phyloP scores from a whole-genome alignment of 495 filamentous ascomycete genomes.

The Penicillium angulare region DNA sequence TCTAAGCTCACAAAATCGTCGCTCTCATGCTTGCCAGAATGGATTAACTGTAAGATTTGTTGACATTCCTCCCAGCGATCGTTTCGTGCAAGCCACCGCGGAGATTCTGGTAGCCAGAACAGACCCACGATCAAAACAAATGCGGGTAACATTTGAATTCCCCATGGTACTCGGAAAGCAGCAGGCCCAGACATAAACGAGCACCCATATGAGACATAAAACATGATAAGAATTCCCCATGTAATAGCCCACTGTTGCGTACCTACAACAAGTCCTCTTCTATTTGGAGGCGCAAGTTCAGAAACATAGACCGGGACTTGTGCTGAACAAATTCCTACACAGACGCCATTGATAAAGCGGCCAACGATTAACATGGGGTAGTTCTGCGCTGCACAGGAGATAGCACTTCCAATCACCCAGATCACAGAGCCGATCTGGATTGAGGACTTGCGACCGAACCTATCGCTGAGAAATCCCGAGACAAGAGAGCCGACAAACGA shows the following conservation, averaged over 20 bases:
- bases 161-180: background rate
- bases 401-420: background rate
- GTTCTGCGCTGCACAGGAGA: background rate
- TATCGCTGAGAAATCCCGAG: background rate
- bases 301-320: background rate
- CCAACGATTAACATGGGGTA: background rate
- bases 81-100: background rate
- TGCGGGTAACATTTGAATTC: background rate
- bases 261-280: background rate
- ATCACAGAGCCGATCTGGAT: background rate
- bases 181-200: background rate
- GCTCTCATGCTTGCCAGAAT: background rate
- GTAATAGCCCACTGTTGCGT: background rate
- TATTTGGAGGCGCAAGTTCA: background rate
- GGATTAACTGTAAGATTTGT: too few relatives aligned
- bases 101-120: background rate
- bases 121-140: background rate
- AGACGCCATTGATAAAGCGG: background rate
- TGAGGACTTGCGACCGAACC: background rate
- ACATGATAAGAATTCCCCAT: background rate
- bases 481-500: background rate
- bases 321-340: background rate
- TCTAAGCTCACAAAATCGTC: background rate
- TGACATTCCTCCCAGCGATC: background rate
- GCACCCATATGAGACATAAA: background rate